phyloP scores from a whole-genome alignment of 2,329 filamentous ascomycete species.

The Bimuria novae-zelandiae region DNA sequence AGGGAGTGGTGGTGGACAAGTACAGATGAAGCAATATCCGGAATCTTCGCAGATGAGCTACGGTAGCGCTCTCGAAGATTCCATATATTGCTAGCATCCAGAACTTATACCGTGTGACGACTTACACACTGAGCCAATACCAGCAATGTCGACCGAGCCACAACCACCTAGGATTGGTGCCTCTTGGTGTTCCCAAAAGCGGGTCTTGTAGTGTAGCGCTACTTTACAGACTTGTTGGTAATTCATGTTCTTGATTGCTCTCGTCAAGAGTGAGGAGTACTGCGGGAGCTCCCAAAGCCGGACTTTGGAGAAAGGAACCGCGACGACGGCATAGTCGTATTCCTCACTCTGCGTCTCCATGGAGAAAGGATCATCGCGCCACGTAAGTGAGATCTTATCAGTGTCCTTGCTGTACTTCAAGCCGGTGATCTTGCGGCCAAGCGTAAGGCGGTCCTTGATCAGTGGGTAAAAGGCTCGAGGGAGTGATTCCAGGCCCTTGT shows the following conservation, averaged over 20 bases:
- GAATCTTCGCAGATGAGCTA: no score
- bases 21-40: no score
- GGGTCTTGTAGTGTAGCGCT: slow-evolving; percentile 69
- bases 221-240: slow-evolving; percentile 61
- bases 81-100: no score
- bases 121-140: no score
- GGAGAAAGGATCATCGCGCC: slow-evolving; percentile 55
- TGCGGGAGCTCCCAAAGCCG: slow-evolving; percentile 64
- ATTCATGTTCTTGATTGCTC: slow-evolving; percentile 55
- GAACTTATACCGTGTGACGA: no score
- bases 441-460: slow-evolving; percentile 61
- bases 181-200: slow-evolving; percentile 62
- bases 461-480: slow-evolving; percentile 66
- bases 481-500: slow-evolving; percentile 63
- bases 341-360: slow-evolving; percentile 52
- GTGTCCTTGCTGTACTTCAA: slow-evolving; percentile 58
- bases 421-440: slow-evolving; percentile 62
- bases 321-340: slow-evolving; percentile 70
- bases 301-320: slow-evolving; percentile 67
- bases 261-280: slow-evolving; percentile 56
- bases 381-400: slow-evolving; percentile 62
- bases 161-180: slow-evolving; percentile 68
- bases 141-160: slow-evolving; percentile 59
- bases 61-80: no score
- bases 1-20: no score